Evolutionary conservation across 2,329 filamentous ascomycete species (phyloP).

Genomic region (Diplodia mutila): DNA sequence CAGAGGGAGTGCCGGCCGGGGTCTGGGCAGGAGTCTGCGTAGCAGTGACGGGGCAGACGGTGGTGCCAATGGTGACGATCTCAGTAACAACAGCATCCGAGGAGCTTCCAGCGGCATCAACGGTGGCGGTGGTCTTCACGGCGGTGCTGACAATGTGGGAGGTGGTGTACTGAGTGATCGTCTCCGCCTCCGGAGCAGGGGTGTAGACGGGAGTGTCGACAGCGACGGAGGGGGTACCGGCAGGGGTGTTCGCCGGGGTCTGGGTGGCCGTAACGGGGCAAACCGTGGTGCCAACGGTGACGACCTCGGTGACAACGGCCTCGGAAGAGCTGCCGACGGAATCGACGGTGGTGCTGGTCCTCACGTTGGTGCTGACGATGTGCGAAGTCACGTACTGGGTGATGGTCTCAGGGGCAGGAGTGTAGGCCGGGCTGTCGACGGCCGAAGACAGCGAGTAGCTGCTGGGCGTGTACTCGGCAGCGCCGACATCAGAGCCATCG

Average conservation of each 20-base stretch:
- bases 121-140: neutral
- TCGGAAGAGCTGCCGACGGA: neutral
- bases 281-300: slow-evolving; percentile 3
- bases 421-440: neutral
- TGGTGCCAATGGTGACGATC: neutral
- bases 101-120: neutral
- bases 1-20: neutral
- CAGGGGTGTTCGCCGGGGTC: neutral
- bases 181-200: neutral
- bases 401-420: neutral
- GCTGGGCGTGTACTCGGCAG: slow-evolving; percentile 3
- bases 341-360: neutral
- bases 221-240: neutral
- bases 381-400: neutral
- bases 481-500: neutral
- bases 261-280: neutral
- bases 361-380: neutral
- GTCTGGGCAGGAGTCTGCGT: neutral
- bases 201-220: neutral
- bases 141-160: neutral
- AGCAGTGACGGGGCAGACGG: slow-evolving; percentile 10
- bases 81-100: neutral
- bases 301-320: neutral
- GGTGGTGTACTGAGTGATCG: neutral
- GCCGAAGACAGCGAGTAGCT: neutral